phyloP scores from a whole-genome alignment of 192 early-diverging fungal genomes.

The Rhizophagus sp. region DNA sequence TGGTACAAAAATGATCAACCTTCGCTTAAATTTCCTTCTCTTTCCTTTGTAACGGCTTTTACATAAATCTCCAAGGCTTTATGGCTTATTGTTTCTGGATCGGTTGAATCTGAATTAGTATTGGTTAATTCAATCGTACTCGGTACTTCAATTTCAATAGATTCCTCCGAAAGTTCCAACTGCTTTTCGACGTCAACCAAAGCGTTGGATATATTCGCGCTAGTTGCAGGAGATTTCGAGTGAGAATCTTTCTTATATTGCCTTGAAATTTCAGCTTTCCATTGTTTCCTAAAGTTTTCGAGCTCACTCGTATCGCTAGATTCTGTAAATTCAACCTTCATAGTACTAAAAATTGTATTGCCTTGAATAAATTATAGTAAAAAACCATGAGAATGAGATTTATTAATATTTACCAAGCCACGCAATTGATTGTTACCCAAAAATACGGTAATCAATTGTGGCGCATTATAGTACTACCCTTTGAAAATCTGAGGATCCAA shows the following conservation, averaged over 20 bases:
- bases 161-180: background rate
- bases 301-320: background rate
- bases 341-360: no score
- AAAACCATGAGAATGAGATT: no score
- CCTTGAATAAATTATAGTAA: no score
- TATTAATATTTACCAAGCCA: no score
- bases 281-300: conserved; percentile 14
- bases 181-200: background rate
- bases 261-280: conserved; percentile 12
- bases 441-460: no score
- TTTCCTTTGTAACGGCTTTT: conserved; percentile 36
- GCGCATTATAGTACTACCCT: no score
- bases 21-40: conserved; percentile 40
- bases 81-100: background rate
- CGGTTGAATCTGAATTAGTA: background rate
- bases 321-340: background rate
- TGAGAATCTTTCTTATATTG: background rate
- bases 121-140: background rate
- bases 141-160: background rate
- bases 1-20: conserved; percentile 16
- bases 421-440: no score
- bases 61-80: conserved; percentile 40
- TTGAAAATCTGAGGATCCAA: no score
- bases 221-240: background rate
- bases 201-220: no score